Evolutionary conservation across 1,284 basidiomycete genomes (phyloP).

Genomic region (Stygiomarasmius scandens): DNA sequence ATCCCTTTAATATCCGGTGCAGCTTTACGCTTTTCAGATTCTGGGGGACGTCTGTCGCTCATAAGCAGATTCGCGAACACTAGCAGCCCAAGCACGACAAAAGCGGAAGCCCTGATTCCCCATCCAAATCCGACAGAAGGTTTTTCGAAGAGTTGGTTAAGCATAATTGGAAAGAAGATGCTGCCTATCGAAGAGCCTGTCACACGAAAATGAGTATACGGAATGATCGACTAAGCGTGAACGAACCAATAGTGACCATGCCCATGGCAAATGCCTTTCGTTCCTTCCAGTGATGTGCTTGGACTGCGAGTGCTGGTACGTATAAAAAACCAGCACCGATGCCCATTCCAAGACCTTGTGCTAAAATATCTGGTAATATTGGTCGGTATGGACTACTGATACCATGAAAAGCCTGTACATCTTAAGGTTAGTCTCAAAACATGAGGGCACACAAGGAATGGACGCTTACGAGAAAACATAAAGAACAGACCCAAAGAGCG

Average conservation of each 20-base stretch:
- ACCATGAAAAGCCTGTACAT: conserved; percentile 22
- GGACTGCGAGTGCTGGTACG: conserved; percentile 34
- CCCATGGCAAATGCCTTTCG: conserved; percentile 40
- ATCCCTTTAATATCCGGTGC: conserved; percentile 1
- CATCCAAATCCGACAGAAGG: conserved; percentile 30
- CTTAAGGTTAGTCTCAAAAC: background rate
- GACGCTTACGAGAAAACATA: conserved; percentile 22
- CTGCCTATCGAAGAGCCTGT: conserved; percentile 4
- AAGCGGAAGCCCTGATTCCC: conserved; percentile 29
- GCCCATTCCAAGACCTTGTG: conserved; percentile 37
- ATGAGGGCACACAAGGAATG: no score
- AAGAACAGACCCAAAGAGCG: conserved; percentile 1
- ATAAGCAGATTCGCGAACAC: conserved; percentile 28
- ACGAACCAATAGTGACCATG: conserved; percentile 31
- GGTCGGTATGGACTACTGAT: conserved; percentile 21
- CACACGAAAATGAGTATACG: background rate
- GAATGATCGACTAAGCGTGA: background rate
- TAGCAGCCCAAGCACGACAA: conserved; percentile 19
- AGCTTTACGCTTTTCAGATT: conserved; percentile 1
- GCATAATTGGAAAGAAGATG: conserved; percentile 8
- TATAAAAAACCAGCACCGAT: conserved; percentile 37
- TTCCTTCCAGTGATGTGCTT: conserved; percentile 34
- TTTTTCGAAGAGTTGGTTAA: conserved; percentile 21
- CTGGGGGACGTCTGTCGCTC: conserved; percentile 17
- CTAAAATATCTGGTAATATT: conserved; percentile 28